Evolutionary conservation across 495 filamentous ascomycete species (phyloP).

Genomic region (Hypoxylon cercidicola): DNA sequence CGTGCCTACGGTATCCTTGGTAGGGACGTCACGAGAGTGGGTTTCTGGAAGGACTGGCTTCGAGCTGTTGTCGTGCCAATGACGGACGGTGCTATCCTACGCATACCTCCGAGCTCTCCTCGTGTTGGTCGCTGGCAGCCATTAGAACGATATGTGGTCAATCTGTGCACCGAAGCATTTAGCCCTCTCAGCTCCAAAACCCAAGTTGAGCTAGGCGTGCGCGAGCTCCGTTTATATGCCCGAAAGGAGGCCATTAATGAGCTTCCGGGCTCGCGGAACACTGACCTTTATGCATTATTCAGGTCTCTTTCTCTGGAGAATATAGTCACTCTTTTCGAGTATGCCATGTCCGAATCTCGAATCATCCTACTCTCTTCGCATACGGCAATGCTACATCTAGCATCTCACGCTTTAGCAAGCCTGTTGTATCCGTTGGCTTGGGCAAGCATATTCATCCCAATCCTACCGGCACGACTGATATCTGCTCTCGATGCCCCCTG

Average conservation of each 20-base stretch:
- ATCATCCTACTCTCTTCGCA: slow-evolving; percentile 97
- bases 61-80: slow-evolving; percentile 92
- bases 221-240: slow-evolving; percentile 91
- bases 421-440: slow-evolving; percentile 91
- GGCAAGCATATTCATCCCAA: slow-evolving; percentile 92
- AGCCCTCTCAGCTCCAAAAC: slow-evolving; percentile 92
- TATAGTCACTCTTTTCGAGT: slow-evolving; percentile 92
- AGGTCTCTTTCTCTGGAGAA: slow-evolving; percentile 87
- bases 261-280: slow-evolving; percentile 89
- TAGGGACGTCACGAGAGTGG: slow-evolving; percentile 81
- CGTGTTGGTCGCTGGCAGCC: slow-evolving; percentile 97
- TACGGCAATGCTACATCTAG: slow-evolving; percentile 94
- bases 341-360: slow-evolving; percentile 89
- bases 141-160: slow-evolving; percentile 95
- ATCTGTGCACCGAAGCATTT: slow-evolving; percentile 94
- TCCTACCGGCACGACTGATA: slow-evolving; percentile 86
- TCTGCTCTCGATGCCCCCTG: slow-evolving; percentile 94
- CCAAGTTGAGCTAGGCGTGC: slow-evolving; percentile 90
- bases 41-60: slow-evolving; percentile 99
- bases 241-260: slow-evolving; percentile 94
- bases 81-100: slow-evolving; percentile 84
- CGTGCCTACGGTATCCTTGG: slow-evolving; percentile 94
- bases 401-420: slow-evolving; percentile 81
- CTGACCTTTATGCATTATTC: slow-evolving; percentile 94
- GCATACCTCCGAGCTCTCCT: slow-evolving; percentile 87